These are phyloP conservation scores for Leishmania tropica DNA, from an alignment of 208 protist species.

Conservation along the genomic window DNA sequence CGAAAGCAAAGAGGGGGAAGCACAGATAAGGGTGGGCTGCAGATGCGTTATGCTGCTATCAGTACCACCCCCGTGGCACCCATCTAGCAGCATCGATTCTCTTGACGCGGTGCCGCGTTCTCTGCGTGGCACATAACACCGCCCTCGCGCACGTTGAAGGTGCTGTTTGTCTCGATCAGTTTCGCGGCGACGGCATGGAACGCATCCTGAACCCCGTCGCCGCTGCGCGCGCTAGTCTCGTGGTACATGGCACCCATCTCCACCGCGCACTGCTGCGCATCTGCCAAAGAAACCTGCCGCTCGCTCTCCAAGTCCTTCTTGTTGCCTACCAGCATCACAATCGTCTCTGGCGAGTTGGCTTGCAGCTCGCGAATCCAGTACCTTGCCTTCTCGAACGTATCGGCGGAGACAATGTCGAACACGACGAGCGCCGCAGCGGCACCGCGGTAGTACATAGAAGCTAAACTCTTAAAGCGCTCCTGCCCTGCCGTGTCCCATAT, in stretches of 20 bases:
- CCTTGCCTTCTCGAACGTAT: slow-evolving; percentile 94
- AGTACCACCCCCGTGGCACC: not conserved
- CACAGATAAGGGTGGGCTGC: not conserved
- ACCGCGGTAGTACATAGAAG: slow-evolving; percentile 93
- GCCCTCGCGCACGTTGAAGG: slow-evolving; percentile 67
- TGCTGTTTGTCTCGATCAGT: slow-evolving; percentile 60
- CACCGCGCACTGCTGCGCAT: slow-evolving; percentile 52
- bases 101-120: slow-evolving; percentile 14
- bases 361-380: slow-evolving; percentile 97
- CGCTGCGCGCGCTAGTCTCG: slow-evolving; percentile 81
- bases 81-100: slow-evolving; percentile 6
- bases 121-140: slow-evolving; percentile 53
- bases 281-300: slow-evolving; percentile 55
- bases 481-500: slow-evolving; percentile 93
- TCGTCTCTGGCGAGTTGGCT: slow-evolving; percentile 88
- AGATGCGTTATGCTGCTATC: not conserved
- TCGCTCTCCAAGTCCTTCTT: slow-evolving; percentile 92
- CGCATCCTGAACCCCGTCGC: slow-evolving; percentile 63
- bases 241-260: slow-evolving; percentile 56
- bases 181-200: slow-evolving; percentile 63
- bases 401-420: slow-evolving; percentile 96
- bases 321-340: slow-evolving; percentile 95
- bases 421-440: slow-evolving; percentile 93
- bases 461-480: slow-evolving; percentile 89
- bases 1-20: no score